Conservation (phyloP, 768 basidiomycete genomes). For the Exidia glandulosa region DNA sequence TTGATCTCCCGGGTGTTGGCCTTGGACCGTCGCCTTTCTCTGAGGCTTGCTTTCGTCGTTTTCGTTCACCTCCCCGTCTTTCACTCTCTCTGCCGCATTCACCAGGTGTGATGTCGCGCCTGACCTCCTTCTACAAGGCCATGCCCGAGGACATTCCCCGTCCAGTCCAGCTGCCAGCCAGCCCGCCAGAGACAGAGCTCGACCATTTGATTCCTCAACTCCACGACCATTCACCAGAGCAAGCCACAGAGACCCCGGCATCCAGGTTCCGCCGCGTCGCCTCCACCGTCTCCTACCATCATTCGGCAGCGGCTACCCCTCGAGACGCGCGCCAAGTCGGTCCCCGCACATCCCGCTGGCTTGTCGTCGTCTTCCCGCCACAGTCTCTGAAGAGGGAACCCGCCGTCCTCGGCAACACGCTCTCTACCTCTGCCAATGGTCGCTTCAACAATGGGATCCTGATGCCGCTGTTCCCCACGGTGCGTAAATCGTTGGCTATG, state of each 20-base stretch:
- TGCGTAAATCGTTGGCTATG: slow-evolving; percentile 19
- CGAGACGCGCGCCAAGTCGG: slow-evolving; percentile 13
- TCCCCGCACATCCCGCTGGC: slow-evolving; percentile 30
- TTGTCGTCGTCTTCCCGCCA: slow-evolving; percentile 62
- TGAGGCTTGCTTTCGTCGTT: background rate
- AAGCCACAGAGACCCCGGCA: slow-evolving; percentile 11
- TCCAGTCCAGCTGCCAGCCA: slow-evolving; percentile 14
- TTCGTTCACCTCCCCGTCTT: background rate
- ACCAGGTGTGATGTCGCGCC: slow-evolving; percentile 12
- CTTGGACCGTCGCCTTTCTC: background rate
- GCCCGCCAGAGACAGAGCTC: slow-evolving; percentile 24
- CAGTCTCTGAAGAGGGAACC: slow-evolving; percentile 45
- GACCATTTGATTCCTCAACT: slow-evolving; percentile 9
- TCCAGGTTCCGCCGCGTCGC: slow-evolving; percentile 29
- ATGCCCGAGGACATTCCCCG: slow-evolving; percentile 1
- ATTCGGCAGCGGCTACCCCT: slow-evolving; percentile 29
- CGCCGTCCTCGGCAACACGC: slow-evolving; percentile 44
- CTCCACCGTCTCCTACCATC: slow-evolving; percentile 47
- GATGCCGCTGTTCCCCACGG: slow-evolving; percentile 68
- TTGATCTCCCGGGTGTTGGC: background rate
- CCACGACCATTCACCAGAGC: background rate
- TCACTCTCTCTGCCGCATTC: background rate
- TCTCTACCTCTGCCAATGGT: slow-evolving; percentile 46
- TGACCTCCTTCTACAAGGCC: slow-evolving; percentile 7
- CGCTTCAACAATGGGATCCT: slow-evolving; percentile 58